A percentile compares a stretch with the other conserved stretches of the same genome.
These are phyloP conservation scores for Protomyces lactucae-debilis DNA, from an alignment of 1,139 yeast genomes.

Conservation along the genomic window DNA sequence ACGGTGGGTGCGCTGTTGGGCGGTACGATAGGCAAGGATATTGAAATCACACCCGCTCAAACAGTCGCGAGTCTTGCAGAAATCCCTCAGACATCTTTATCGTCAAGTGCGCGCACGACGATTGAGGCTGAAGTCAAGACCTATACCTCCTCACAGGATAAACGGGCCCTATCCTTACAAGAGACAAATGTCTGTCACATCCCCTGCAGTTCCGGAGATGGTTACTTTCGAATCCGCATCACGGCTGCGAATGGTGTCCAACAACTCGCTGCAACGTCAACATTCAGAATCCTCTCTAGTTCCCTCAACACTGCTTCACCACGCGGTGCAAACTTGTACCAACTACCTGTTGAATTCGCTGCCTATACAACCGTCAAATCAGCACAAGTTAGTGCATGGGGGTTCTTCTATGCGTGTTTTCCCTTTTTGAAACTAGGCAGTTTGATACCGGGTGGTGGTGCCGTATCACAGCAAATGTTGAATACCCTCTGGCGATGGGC, in stretches of 20 bases:
- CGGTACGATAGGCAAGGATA: conserved; percentile 21
- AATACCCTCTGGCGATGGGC: conserved; percentile 20
- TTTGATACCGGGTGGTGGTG: conserved; percentile 14
- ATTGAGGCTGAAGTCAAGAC: conserved; percentile 3
- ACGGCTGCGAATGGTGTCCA: background rate
- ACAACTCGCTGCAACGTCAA: conserved; percentile 10
- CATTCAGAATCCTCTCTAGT: conserved; percentile 14
- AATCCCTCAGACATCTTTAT: background rate
- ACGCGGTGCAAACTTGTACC: conserved; percentile 16
- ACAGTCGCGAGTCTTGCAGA: background rate
- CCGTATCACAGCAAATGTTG: conserved; percentile 8
- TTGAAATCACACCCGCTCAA: conserved; percentile 16
- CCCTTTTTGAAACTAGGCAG: conserved; percentile 23
- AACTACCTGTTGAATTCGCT: conserved; percentile 16
- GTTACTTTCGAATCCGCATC: conserved; percentile 18
- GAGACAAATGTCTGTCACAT: conserved; percentile 21
- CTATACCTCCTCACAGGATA: background rate
- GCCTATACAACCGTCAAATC: conserved; percentile 9
- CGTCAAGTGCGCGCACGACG: background rate
- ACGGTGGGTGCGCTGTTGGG: conserved; percentile 20
- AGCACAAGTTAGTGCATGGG: conserved; percentile 23
- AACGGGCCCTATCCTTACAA: background rate
- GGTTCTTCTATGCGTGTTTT: conserved; percentile 21
- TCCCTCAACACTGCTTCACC: conserved; percentile 20
- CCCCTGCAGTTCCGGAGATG: conserved; percentile 18